These are phyloP conservation scores for Populus nigra DNA, from an alignment of 345 rosid species.

Conservation along the genomic window DNA sequence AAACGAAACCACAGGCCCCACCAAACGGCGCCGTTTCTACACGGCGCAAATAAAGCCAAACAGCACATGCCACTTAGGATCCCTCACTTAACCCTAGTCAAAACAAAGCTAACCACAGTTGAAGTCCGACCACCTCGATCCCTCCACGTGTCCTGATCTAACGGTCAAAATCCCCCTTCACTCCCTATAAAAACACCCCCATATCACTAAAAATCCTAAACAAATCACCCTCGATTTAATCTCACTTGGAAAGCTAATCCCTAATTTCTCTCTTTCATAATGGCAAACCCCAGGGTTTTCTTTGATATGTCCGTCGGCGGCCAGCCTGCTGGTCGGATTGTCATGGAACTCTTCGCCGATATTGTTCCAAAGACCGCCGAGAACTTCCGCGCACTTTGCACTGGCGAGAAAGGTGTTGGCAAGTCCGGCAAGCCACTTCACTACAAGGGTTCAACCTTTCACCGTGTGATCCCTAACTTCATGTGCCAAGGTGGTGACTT, in stretches of 20 bases:
- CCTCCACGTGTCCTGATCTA: slow-evolving; percentile 38
- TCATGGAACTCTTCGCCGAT: slow-evolving; percentile 32
- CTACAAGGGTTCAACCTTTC: slow-evolving; percentile 25
- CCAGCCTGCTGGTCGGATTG: slow-evolving; percentile 23
- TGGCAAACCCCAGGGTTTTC: slow-evolving; percentile 31
- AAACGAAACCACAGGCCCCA: background rate
- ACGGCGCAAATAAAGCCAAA: slow-evolving; percentile 23
- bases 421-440: slow-evolving; percentile 29
- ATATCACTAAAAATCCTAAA: slow-evolving; percentile 22
- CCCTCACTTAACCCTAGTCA: slow-evolving; percentile 39
- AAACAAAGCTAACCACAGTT: slow-evolving; percentile 29
- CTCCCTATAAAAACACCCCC: slow-evolving; percentile 27
- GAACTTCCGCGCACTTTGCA: slow-evolving; percentile 40
- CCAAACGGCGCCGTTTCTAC: no score
- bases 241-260: background rate
- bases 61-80: slow-evolving; percentile 25
- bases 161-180: slow-evolving; percentile 16
- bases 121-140: slow-evolving; percentile 7
- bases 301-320: slow-evolving; percentile 35
- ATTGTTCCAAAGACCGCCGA: slow-evolving; percentile 31
- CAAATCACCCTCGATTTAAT: background rate
- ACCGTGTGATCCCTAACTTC: slow-evolving; percentile 31
- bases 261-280: background rate
- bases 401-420: slow-evolving; percentile 34
- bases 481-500: slow-evolving; percentile 36